Evolutionary conservation across 2,329 filamentous ascomycete genomes (phyloP).

Genomic region (Penicillium sp.): DNA sequence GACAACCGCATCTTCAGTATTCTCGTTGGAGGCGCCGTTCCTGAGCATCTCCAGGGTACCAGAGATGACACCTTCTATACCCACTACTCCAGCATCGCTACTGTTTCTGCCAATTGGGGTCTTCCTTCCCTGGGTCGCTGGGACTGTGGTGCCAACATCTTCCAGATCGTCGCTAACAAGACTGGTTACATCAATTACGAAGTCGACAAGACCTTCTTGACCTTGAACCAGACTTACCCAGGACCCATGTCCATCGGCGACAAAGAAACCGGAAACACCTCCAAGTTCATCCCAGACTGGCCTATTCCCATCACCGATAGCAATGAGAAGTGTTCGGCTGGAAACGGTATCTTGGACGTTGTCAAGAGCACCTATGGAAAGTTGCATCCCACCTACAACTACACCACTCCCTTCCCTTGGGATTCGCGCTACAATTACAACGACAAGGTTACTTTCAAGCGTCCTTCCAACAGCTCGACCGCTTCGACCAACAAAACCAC

Average conservation of each 20-base stretch:
- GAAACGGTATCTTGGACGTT: conserved; percentile 33
- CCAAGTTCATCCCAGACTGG: conserved; percentile 30
- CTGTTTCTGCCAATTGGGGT: conserved; percentile 70
- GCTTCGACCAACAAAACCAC: conserved; percentile 13
- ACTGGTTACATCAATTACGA: conserved; percentile 57
- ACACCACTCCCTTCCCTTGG: conserved; percentile 33
- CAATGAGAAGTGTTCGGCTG: conserved; percentile 36
- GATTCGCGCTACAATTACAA: conserved; percentile 20
- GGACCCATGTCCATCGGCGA: conserved; percentile 41
- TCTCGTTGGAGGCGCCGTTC: conserved; percentile 74
- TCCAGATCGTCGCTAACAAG: conserved; percentile 59
- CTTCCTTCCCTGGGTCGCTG: conserved; percentile 69
- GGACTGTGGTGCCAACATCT: conserved; percentile 73
- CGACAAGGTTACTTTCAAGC: conserved; percentile 30
- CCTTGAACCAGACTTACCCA: conserved; percentile 58
- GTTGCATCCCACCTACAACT: conserved; percentile 33
- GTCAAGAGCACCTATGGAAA: conserved; percentile 35
- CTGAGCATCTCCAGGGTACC: conserved; percentile 63
- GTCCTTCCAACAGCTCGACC: conserved; percentile 6
- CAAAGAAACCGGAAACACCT: conserved; percentile 11
- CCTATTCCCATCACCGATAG: conserved; percentile 30
- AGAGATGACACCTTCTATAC: conserved; percentile 71
- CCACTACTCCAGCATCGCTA: conserved; percentile 71
- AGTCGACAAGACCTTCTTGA: conserved; percentile 45
- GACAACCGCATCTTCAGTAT: conserved; percentile 71